A percentile compares a stretch with the other conserved stretches of the same genome.
phyloP scores from a whole-genome alignment of 2,329 filamentous ascomycete species.

The Talaromyces atroroseus region DNA sequence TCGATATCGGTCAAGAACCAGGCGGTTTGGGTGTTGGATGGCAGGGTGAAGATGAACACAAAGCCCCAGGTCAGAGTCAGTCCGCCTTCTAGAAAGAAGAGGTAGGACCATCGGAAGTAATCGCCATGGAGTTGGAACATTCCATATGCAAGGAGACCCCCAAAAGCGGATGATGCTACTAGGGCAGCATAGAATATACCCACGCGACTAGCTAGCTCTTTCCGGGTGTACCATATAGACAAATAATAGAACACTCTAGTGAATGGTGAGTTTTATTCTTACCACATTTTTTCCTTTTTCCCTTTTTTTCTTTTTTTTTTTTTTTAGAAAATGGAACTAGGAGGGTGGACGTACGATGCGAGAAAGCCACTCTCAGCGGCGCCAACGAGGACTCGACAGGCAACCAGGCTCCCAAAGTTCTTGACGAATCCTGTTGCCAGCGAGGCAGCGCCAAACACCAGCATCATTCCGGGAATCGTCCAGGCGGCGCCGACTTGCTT shows the following conservation, averaged over 20 bases:
- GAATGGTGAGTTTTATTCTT: neutral
- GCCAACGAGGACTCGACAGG: neutral
- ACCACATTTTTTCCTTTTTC: too few relatives aligned
- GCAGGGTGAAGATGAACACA: slow-evolving; percentile 36
- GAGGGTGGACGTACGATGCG: neutral
- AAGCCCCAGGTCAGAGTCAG: slow-evolving; percentile 37
- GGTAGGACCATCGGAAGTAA: slow-evolving; percentile 39
- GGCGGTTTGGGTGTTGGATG: slow-evolving; percentile 32
- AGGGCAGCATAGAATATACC: slow-evolving; percentile 28
- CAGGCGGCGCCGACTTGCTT: slow-evolving; percentile 24
- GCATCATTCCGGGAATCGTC: slow-evolving; percentile 25
- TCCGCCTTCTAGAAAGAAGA: slow-evolving; percentile 43
- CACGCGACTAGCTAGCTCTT: slow-evolving; percentile 24
- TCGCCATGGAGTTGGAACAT: slow-evolving; percentile 36
- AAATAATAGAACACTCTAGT: slow-evolving; percentile 19
- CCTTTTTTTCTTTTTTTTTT: too few relatives aligned
- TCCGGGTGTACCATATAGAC: slow-evolving; percentile 27
- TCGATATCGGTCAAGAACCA: slow-evolving; percentile 37
- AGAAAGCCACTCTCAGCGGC: slow-evolving; percentile 3
- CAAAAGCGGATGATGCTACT: slow-evolving; percentile 27
- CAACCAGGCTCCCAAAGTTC: slow-evolving; percentile 19
- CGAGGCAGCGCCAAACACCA: slow-evolving; percentile 21
- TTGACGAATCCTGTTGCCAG: slow-evolving; percentile 20
- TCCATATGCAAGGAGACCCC: slow-evolving; percentile 33
- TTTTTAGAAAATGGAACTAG: neutral